These are phyloP conservation scores for Chaetomium fimeti DNA, from an alignment of 495 filamentous ascomycete species.

Conservation along the genomic window DNA sequence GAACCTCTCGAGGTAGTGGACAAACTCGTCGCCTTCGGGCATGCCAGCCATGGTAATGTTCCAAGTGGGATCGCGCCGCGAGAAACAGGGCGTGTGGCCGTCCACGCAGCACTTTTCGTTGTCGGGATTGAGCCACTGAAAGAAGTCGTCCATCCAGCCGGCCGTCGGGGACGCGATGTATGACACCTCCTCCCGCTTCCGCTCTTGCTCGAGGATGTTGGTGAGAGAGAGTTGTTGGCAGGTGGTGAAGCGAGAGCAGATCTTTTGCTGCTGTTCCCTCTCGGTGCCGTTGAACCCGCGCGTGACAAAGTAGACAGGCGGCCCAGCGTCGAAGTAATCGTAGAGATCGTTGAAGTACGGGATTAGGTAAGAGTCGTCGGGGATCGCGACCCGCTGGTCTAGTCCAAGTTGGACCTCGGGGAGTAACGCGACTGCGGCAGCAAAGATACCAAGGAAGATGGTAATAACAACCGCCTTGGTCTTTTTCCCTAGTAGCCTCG, in stretches of 20 bases:
- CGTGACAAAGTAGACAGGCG: constrained; percentile 95
- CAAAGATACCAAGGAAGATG: constrained; percentile 83
- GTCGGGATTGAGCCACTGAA: constrained; percentile 88
- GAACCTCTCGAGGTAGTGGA: constrained; percentile 80
- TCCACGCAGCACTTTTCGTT: constrained; percentile 77
- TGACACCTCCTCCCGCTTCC: constrained; percentile 83
- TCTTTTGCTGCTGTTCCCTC: constrained; percentile 69
- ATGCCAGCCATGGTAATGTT: constrained; percentile 85
- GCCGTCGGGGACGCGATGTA: constrained; percentile 91
- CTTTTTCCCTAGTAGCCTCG: constrained; percentile 71
- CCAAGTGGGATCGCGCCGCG: constrained; percentile 71
- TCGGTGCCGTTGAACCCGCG: constrained; percentile 73
- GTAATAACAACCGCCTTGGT: constrained; percentile 72
- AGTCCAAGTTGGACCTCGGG: constrained; percentile 82
- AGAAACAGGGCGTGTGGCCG: constrained; percentile 69
- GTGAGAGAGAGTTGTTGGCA: constrained; percentile 80
- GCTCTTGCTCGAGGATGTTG: constrained; percentile 87
- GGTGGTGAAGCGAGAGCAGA: constrained; percentile 88
- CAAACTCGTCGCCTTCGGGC: constrained; percentile 88
- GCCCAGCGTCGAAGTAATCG: constrained; percentile 84
- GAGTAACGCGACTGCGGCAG: constrained; percentile 76
- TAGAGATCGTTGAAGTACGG: constrained; percentile 94
- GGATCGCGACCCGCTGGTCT: constrained; percentile 91
- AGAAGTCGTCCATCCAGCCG: constrained; percentile 95
- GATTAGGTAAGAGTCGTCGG: constrained; percentile 88